These are phyloP conservation scores for Acacia concinna DNA, from an alignment of 331 rosid species.

Conservation along the genomic window DNA sequence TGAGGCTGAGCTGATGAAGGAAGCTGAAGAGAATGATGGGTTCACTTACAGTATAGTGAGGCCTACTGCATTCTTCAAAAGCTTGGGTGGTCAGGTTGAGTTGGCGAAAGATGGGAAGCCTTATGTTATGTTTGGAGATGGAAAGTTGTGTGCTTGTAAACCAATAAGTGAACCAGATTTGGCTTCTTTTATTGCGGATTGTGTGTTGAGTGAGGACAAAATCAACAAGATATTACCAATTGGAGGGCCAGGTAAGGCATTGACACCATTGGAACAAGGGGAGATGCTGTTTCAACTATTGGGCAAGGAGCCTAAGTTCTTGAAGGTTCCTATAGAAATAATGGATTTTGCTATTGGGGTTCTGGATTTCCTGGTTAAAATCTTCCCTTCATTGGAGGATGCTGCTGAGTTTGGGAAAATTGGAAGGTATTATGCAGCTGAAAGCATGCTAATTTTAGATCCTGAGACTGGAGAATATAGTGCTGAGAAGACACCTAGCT, in stretches of 20 bases:
- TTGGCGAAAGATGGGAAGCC: slow-evolving; percentile 80
- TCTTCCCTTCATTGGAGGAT: slow-evolving; percentile 64
- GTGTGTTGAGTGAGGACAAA: slow-evolving; percentile 53
- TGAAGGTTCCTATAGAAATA: slow-evolving; percentile 69
- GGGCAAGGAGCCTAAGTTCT: slow-evolving; percentile 65
- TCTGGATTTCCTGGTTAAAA: slow-evolving; percentile 58
- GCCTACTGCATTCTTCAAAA: slow-evolving; percentile 75
- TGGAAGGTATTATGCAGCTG: slow-evolving; percentile 80
- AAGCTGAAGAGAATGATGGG: slow-evolving; percentile 40
- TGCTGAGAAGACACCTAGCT: slow-evolving; percentile 70
- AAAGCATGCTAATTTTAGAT: slow-evolving; percentile 68
- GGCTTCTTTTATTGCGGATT: slow-evolving; percentile 65
- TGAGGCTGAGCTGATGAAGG: slow-evolving; percentile 57
- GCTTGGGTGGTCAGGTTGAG: slow-evolving; percentile 82
- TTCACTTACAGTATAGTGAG: slow-evolving; percentile 67
- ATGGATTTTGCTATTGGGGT: slow-evolving; percentile 68
- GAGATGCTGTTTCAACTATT: slow-evolving; percentile 57
- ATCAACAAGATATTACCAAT: slow-evolving; percentile 57
- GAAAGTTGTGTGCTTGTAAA: slow-evolving; percentile 71
- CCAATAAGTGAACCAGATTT: slow-evolving; percentile 69
- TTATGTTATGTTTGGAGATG: slow-evolving; percentile 83
- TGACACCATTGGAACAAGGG: slow-evolving; percentile 75
- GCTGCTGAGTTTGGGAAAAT: slow-evolving; percentile 74
- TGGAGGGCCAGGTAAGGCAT: slow-evolving; percentile 67
- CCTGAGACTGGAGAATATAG: slow-evolving; percentile 68